Evolutionary conservation across 768 basidiomycete species (phyloP).

Genomic region (Tylopilus balloui): DNA sequence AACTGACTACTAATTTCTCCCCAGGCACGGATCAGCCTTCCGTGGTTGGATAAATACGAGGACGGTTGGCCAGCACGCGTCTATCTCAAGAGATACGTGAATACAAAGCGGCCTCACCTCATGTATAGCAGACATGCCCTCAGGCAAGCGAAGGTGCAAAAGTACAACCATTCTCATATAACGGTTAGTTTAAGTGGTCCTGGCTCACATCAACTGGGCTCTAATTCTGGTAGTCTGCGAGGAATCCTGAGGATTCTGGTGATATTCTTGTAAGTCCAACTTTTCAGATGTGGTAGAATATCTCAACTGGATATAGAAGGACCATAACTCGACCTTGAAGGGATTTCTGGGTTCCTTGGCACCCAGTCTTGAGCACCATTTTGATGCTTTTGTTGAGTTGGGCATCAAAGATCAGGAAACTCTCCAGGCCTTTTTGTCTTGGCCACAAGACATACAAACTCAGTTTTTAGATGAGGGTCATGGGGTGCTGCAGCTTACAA

Average conservation of each 20-base stretch:
- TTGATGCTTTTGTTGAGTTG: slow-evolving; percentile 17
- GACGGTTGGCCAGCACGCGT: slow-evolving; percentile 18
- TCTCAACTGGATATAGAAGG: background rate
- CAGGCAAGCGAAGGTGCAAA: fast-evolving
- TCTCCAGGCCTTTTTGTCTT: slow-evolving; percentile 21
- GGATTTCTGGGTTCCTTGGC: slow-evolving; percentile 19
- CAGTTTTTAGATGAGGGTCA: slow-evolving; percentile 16
- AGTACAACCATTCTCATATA: background rate
- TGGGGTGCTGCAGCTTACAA: slow-evolving; percentile 14
- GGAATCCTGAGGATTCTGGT: background rate
- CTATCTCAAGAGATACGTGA: slow-evolving; percentile 20
- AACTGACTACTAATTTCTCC: background rate
- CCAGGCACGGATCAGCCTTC: slow-evolving; percentile 9
- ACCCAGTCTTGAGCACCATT: slow-evolving; percentile 20
- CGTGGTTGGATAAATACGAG: slow-evolving; percentile 21
- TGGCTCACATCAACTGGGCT: background rate
- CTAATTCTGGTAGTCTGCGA: background rate
- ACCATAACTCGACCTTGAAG: background rate
- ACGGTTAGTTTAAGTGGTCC: background rate
- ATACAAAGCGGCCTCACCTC: slow-evolving; percentile 3
- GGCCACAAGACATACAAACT: slow-evolving; percentile 14
- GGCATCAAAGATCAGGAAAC: slow-evolving; percentile 23
- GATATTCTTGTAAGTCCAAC: background rate
- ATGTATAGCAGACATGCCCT: background rate
- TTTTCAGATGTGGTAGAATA: background rate